These are phyloP conservation scores for Leccinum disarticulatum DNA, from an alignment of 768 basidiomycete species.

Conservation along the genomic window DNA sequence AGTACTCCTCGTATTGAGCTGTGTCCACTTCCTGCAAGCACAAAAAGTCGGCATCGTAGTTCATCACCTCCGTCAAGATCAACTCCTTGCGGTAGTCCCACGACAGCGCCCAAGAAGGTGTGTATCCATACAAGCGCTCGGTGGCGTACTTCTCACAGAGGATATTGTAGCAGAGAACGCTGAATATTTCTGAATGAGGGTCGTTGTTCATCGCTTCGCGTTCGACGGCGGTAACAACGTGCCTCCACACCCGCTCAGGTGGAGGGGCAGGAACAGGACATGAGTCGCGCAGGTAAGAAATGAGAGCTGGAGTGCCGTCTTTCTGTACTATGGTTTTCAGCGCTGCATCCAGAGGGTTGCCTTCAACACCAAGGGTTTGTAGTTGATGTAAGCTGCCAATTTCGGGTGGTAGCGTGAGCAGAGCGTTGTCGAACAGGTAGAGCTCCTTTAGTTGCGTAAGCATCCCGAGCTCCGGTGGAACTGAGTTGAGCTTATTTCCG, in stretches of 20 bases:
- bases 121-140: slow-evolving; percentile 89
- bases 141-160: slow-evolving; percentile 91
- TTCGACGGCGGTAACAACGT: slow-evolving; percentile 56
- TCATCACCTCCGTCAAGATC: slow-evolving; percentile 81
- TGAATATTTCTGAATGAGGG: slow-evolving; percentile 72
- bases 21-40: slow-evolving; percentile 96
- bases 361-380: slow-evolving; percentile 92
- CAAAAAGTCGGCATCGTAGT: slow-evolving; percentile 82
- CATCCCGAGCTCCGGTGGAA: slow-evolving; percentile 91
- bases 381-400: slow-evolving; percentile 90
- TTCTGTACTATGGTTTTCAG: slow-evolving; percentile 85
- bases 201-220: slow-evolving; percentile 61
- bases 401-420: slow-evolving; percentile 83
- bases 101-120: slow-evolving; percentile 92
- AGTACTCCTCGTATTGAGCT: slow-evolving; percentile 90
- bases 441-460: slow-evolving; percentile 87
- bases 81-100: slow-evolving; percentile 93
- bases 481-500: slow-evolving; percentile 72
- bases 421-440: slow-evolving; percentile 92
- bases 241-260: slow-evolving; percentile 77
- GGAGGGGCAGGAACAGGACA: slow-evolving; percentile 80
- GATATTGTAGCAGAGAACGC: slow-evolving; percentile 89
- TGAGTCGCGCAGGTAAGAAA: slow-evolving; percentile 91
- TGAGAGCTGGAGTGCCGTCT: slow-evolving; percentile 88
- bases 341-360: slow-evolving; percentile 85